Evolutionary conservation across 305 asterid species (phyloP), one percentile per base, ranked within the genome.

Genomic region (Petunia hybrid): DNA sequence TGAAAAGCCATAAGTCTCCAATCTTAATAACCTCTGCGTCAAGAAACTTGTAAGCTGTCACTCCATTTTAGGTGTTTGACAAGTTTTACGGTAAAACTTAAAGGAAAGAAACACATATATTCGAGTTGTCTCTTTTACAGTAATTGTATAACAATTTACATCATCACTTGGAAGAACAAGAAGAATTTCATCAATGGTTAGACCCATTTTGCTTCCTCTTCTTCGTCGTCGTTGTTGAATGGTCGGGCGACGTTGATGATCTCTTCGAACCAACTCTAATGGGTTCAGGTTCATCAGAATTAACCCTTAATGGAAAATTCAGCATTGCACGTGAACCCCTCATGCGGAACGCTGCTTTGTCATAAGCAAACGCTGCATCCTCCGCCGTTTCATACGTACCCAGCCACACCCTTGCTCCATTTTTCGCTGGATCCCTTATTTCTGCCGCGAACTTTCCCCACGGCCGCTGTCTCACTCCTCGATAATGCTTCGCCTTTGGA

Each of bases 391-490:
- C 91, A 46, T 85, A 92, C 0, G 97, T 92, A 45, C 97, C 95
- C 2, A 89, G 87, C 97, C 97, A 92, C 46, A 89, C 91, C 0
- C 97, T 86, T 22, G 91, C 91, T 16, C 95, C 97, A 6, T 91
- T 92, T 77, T 85, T 92, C 8, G 95, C 87, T 2, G 95, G 97
- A 74, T 92, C 94, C 77, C 95, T 80, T 71, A 91, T 92, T 86
- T 92, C 95, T 6, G 93, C 94, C 8, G 92, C 94, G 40, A 88
- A 92, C 80, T 87, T 90, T 56, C 97, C 97, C 94, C 97, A 92
- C 14, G 93, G 95, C 84, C 97, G 71, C 68, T 85, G 85, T 73
- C 97, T 86, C 43, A 92, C 97, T 0, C 97, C 97, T 76, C 97
- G 69, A 66, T 81, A 92, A 43, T 85, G 94, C 80, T 51, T 80